Evolutionary conservation across 495 filamentous ascomycete genomes (phyloP).

Genomic region (Eremomyces bilateralis): DNA sequence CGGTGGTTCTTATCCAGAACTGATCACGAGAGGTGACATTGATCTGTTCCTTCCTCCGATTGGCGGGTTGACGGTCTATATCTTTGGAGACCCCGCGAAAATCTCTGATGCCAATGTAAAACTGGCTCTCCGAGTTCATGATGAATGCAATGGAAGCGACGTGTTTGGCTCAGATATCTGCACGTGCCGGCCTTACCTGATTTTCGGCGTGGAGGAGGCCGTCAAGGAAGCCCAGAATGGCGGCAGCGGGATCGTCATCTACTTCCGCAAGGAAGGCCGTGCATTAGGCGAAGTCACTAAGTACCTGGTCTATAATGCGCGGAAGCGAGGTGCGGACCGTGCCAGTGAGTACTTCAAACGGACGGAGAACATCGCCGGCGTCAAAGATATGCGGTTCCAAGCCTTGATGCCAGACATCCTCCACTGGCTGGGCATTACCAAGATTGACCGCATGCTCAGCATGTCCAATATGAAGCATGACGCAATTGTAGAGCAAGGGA

Average conservation of each 20-base stretch:
- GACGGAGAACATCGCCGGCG: constrained; percentile 91
- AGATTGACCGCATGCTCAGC: constrained; percentile 95
- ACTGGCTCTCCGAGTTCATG: constrained; percentile 79
- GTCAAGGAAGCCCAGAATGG: constrained; percentile 92
- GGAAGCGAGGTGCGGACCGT: constrained; percentile 62
- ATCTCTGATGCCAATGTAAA: constrained; percentile 73
- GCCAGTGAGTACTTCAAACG: constrained; percentile 95
- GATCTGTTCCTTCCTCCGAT: constrained; percentile 94
- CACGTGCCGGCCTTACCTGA: constrained; percentile 89
- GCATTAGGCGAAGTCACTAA: constrained; percentile 96
- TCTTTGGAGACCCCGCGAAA: constrained; percentile 84
- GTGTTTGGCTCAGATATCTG: constrained; percentile 98
- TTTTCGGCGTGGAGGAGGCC: constrained; percentile 90
- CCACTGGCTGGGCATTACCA: constrained; percentile 95
- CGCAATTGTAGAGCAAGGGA: constrained; percentile 89
- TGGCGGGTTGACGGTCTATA: constrained; percentile 89
- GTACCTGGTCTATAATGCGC: constrained; percentile 90
- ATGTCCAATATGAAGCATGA: constrained; percentile 99
- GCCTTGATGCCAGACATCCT: constrained; percentile 98
- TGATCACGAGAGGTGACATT: constrained; percentile 83
- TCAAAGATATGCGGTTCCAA: constrained; percentile 98
- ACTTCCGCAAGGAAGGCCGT: constrained; percentile 95
- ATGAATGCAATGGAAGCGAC: constrained; percentile 92
- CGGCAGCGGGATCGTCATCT: constrained; percentile 90
- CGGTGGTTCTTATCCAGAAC: constrained; percentile 73